A percentile compares a stretch with the other conserved stretches of the same genome.
These are phyloP conservation scores for Camellia lanceoleosa DNA, from an alignment of 148 eudicot species.

Conservation along the genomic window DNA sequence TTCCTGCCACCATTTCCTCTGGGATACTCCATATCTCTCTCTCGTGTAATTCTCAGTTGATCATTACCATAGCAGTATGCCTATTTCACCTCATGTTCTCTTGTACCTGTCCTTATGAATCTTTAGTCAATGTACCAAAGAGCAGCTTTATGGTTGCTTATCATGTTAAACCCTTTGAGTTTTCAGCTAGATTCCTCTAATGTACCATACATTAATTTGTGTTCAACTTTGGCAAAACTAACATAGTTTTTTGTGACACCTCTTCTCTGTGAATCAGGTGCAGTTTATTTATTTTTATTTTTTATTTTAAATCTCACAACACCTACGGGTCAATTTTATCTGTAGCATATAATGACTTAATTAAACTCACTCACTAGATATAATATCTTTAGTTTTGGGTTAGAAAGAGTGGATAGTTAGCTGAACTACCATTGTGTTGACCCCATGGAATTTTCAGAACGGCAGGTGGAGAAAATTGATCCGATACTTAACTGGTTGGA, in stretches of 20 bases:
- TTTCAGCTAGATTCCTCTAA: no score
- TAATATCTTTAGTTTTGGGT: not conserved
- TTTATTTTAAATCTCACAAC: not conserved
- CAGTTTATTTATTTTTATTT: not conserved
- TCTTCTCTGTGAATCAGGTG: not conserved
- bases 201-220: no score
- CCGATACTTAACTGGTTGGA: slow-evolving; percentile 84
- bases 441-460: slow-evolving; percentile 43
- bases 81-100: not conserved
- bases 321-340: no score
- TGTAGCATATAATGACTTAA: no score
- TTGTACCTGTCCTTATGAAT: no score
- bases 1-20: not conserved
- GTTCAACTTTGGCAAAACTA: not conserved
- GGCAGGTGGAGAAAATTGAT: slow-evolving; percentile 79
- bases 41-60: not conserved
- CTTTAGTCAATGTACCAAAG: no score
- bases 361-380: no score
- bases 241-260: not conserved
- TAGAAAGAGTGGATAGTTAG: not conserved
- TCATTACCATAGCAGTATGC: not conserved
- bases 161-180: no score
- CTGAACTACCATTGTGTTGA: not conserved
- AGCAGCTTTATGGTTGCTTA: no score
- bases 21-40: not conserved